Conservation (phyloP, 2,329 filamentous ascomycete genomes). For the Diplodia mutila region DNA sequence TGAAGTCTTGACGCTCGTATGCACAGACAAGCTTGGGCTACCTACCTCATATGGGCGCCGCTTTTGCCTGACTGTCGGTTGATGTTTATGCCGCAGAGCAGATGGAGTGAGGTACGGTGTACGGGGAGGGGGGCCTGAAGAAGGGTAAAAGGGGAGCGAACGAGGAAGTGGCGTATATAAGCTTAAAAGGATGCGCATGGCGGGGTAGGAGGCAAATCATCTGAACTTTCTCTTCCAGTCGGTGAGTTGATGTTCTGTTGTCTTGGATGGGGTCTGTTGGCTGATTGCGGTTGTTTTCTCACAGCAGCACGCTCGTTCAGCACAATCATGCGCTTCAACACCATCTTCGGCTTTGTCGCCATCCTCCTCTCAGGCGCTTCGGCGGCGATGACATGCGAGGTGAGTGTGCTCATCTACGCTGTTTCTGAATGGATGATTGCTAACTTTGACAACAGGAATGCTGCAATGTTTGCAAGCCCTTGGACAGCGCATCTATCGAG, state of each 20-base stretch:
- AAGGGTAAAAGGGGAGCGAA: background rate
- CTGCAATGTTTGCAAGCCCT: background rate
- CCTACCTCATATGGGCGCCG: background rate
- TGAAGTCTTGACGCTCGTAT: background rate
- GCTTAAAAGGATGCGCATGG: background rate
- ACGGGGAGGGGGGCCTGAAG: background rate
- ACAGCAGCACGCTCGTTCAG: background rate
- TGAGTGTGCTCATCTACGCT: background rate
- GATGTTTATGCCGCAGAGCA: background rate
- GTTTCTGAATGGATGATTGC: background rate
- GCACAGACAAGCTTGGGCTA: background rate
- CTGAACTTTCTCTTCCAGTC: background rate
- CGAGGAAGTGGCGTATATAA: conserved; percentile 11
- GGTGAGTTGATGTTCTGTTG: background rate
- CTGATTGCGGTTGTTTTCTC: background rate
- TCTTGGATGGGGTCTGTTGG: background rate
- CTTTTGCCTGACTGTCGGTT: background rate
- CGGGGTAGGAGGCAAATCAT: background rate
- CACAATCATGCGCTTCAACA: conserved; percentile 3
- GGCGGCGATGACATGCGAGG: conserved; percentile 1
- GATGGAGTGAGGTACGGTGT: background rate
- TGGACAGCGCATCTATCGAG: background rate
- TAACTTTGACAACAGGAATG: background rate
- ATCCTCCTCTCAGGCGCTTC: background rate
- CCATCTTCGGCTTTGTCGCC: background rate